phyloP scores from a whole-genome alignment of 352 stramenopile species.

The Pythium aquatile region DNA sequence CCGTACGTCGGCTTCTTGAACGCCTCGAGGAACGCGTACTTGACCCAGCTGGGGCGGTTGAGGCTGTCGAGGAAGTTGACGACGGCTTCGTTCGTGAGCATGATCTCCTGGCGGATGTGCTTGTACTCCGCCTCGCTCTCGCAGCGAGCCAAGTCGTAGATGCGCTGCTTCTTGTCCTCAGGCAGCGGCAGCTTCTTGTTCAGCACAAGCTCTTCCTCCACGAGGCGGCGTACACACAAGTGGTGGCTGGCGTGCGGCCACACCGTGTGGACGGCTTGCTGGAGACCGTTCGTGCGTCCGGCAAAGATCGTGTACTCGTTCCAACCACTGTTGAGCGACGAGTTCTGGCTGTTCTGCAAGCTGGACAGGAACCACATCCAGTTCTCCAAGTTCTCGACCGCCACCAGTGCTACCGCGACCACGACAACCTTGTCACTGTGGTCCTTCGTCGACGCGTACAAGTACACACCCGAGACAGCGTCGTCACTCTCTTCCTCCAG shows the following conservation, averaged over 20 bases:
- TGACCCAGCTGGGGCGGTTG: constrained; percentile 62
- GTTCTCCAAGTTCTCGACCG: constrained; percentile 58
- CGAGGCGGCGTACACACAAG: constrained; percentile 68
- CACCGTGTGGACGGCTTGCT: constrained; percentile 45
- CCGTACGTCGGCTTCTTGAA: constrained; percentile 73
- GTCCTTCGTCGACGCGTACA: constrained; percentile 72
- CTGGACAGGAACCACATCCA: constrained; percentile 76
- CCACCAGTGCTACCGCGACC: constrained; percentile 66
- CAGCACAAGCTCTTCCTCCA: constrained; percentile 66
- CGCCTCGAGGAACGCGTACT: constrained; percentile 70
- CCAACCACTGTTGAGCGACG: constrained; percentile 33
- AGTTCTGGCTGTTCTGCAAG: constrained; percentile 39
- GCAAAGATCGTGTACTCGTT: constrained; percentile 72
- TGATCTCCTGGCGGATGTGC: constrained; percentile 47
- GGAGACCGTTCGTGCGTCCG: constrained; percentile 49
- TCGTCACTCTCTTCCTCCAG: constrained; percentile 68
- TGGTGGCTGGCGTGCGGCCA: constrained; percentile 65
- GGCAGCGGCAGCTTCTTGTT: constrained; percentile 63
- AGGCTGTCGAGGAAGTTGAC: constrained; percentile 61
- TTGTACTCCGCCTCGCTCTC: constrained; percentile 75
- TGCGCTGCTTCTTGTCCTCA: constrained; percentile 59
- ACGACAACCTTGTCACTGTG: constrained; percentile 70
- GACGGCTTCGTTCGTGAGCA: constrained; percentile 48
- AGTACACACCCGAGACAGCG: constrained; percentile 64
- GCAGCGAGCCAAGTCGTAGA: constrained; percentile 67